Evolutionary conservation across 306 rosid species (phyloP).

Genomic region (Acacia confusa): DNA sequence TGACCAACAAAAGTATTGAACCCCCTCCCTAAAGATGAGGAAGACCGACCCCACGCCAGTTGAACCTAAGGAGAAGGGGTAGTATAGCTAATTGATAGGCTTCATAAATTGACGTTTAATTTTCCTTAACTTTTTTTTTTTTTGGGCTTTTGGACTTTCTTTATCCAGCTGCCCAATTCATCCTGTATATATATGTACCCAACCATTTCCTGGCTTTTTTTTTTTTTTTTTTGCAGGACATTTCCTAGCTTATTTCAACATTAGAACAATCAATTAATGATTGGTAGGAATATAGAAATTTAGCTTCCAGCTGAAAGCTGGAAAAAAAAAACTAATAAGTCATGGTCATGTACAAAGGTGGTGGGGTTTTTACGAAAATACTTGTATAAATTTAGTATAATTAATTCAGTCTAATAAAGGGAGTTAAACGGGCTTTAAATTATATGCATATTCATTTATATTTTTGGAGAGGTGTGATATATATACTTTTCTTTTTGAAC

Average conservation of each 20-base stretch:
- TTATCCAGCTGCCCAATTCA: neutral
- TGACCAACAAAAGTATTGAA: too few relatives aligned
- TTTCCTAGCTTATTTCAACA: neutral
- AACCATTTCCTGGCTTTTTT: neutral
- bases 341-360: neutral
- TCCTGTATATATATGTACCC: neutral
- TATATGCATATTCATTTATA: too few relatives aligned
- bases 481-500: too few relatives aligned
- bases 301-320: neutral
- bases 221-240: too few relatives aligned
- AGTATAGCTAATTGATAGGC: neutral
- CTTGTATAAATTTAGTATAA: neutral
- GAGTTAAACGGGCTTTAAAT: neutral
- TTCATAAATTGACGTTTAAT: neutral
- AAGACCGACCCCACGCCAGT: too few relatives aligned
- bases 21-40: too few relatives aligned
- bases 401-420: neutral
- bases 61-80: too few relatives aligned
- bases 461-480: too few relatives aligned
- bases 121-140: neutral
- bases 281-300: neutral
- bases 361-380: too few relatives aligned
- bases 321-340: neutral
- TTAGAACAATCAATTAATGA: neutral
- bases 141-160: neutral